A percentile compares a stretch with the other conserved stretches of the same genome.
These are phyloP conservation scores for Capsicum baccatum DNA, from an alignment of 257 asterid genomes.

Conservation along the genomic window DNA sequence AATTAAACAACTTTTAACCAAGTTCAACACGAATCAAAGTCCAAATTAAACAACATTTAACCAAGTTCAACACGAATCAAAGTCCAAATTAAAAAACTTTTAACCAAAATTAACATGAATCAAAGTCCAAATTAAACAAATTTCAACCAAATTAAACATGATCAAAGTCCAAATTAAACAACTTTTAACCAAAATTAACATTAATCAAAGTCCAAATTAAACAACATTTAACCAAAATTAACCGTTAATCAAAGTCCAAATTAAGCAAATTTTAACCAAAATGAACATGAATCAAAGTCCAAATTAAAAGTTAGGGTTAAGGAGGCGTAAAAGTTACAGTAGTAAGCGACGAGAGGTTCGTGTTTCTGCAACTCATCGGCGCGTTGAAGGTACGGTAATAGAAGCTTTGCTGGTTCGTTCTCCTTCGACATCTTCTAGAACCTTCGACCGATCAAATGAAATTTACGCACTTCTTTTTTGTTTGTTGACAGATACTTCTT, in stretches of 20 bases:
- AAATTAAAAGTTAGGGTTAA: neutral
- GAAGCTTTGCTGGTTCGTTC: slow-evolving; percentile 52
- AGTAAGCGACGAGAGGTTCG: slow-evolving; percentile 56
- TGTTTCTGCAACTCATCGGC: slow-evolving; percentile 62
- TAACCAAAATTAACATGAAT: neutral
- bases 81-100: neutral
- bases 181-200: too few species aligned
- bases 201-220: neutral
- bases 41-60: neutral
- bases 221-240: neutral
- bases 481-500: neutral
- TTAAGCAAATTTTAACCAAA: neutral
- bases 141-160: neutral
- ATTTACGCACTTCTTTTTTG: neutral
- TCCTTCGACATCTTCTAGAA: slow-evolving; percentile 43
- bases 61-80: neutral
- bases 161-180: neutral
- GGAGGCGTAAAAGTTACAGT: slow-evolving; percentile 36
- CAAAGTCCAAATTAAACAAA: neutral
- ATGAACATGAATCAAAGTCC: neutral
- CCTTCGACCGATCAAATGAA: neutral
- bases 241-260: neutral
- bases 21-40: neutral
- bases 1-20: neutral
- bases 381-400: slow-evolving; percentile 54